Evolutionary conservation across 2,329 filamentous ascomycete genomes (phyloP), one percentile per base, ranked within the genome.

Genomic region (Pseudocercospora pini-densiflorae): DNA sequence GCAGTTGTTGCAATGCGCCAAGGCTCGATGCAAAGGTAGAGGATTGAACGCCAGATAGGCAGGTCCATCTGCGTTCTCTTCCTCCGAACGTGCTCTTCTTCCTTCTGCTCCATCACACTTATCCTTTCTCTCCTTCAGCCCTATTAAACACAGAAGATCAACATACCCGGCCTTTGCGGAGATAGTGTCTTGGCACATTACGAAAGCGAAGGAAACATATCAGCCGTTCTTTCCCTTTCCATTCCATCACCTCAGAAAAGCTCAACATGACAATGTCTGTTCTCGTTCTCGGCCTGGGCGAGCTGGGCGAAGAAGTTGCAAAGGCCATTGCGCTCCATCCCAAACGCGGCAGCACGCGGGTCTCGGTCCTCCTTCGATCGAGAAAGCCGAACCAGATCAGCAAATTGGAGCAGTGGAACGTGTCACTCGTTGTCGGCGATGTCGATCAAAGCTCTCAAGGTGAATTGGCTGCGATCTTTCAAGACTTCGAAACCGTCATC

Each of bases 201-300:
- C 51, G 23, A 33, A 55, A 55, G 51, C 51, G 12, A 43, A 5
- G 40, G 21, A 55, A 27, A 55, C 3, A 31, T 55, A 29, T 55
- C 12, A 24, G 19, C 3, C 9, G 9, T 24, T 5, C 47, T 24
- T 51, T 24, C 47, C n/a, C 21, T 43, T 19, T 43, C 4, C 47
- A 24, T 14, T 24, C 14, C 19, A 16, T 14, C 23, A 51, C 8
- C 9, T 12, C 21, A 23, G 19, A 51, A 3, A 9, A 16, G 16
- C 51, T 55, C 27, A 55, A n/a, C 2, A 55, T 55, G 51, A n/a
- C 57, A 16, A 5, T 23, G 2, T 67, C 67, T 10, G 79, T 90
- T 64, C 86, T 91, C 59, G 81, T 91, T 59, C 79, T 92, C 65
- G 89, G 89, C 61, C 86, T 87, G n/a, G 89, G 89, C 65, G 89